Percentiles rank a stretch among this genome's conserved stretches.
Evolutionary conservation across 2,329 filamentous ascomycete genomes (phyloP).

Genomic region (Esteya vermicola): DNA sequence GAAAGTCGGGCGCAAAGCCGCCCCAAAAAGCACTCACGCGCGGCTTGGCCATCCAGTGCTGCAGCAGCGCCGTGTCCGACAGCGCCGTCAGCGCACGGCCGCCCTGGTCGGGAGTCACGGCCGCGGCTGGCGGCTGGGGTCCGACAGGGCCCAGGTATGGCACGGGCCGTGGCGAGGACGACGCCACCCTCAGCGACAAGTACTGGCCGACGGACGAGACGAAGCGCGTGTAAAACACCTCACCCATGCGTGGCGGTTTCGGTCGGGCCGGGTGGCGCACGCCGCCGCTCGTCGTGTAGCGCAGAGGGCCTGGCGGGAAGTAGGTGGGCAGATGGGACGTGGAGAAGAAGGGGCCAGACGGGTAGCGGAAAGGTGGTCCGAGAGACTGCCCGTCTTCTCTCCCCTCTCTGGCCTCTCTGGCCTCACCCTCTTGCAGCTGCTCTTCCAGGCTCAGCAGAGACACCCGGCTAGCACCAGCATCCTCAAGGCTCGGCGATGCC

Average conservation of each 20-base stretch:
- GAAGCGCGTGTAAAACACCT: constrained; percentile 81
- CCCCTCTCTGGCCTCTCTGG: no score
- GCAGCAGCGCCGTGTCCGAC: constrained; percentile 47
- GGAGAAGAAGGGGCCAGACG: constrained; percentile 61
- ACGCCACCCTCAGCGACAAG: constrained; percentile 77
- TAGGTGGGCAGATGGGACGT: constrained; percentile 80
- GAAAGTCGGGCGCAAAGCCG: constrained; percentile 47
- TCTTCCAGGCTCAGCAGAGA: neutral
- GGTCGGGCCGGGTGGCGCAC: constrained; percentile 75
- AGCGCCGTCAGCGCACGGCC: constrained; percentile 27
- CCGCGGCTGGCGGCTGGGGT: constrained; percentile 21
- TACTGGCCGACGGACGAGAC: constrained; percentile 72
- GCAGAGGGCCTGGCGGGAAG: constrained; percentile 70
- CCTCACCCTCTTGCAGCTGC: neutral
- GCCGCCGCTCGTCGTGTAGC: constrained; percentile 66
- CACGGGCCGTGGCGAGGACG: constrained; percentile 47
- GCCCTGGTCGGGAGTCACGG: constrained; percentile 17
- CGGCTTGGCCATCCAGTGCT: constrained; percentile 79
- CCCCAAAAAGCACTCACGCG: constrained; percentile 83
- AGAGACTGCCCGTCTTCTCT: neutral
- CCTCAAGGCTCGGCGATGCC: constrained; percentile 28
- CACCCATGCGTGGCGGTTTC: constrained; percentile 79
- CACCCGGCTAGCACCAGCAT: neutral
- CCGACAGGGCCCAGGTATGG: constrained; percentile 47
- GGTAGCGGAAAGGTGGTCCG: constrained; percentile 21